Evolutionary conservation across 495 filamentous ascomycete species (phyloP), one percentile per base, ranked within the genome.

Genomic region (Hyaloscypha variabilis): DNA sequence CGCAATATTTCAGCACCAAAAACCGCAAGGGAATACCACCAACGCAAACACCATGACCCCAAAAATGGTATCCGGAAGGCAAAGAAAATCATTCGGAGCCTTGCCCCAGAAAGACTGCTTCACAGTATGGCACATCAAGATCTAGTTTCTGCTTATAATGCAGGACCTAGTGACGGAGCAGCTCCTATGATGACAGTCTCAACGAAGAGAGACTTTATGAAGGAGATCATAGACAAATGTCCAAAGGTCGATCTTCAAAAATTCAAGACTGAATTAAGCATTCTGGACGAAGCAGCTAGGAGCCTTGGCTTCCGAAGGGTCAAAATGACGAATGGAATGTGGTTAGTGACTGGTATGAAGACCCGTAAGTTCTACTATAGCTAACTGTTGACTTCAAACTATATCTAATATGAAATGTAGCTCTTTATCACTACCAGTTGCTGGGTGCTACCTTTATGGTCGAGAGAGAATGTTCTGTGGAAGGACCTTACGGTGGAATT

Each of bases 141-240:
- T 17, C 39, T 4, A 46, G 39, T 46, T 17, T 11, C 39, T 46
- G 39, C 39, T 17, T 46, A 46, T 46, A 46, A 46, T 46, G 39
- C 39, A 46, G 39, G 39, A 4, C 39, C 39, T 4, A 46, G 24
- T 52, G 5, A 62, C 23, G 28, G 59, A 28, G 23, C 59, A 62
- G 13, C 14, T 8, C 26, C 14, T 23, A 5, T 2, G 1, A 39
- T 58, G 14, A 17, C 17, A 13, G 21, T 29, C 24, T 50, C 11
- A 51, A 26, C 58, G 25, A 61, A 51, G 36, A 25, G 26, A 28
- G 58, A 25, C 24, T 30, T 49, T 13, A 19, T 61, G 4, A 25
- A 61, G 25, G 5, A 61, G 28, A 39, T 61, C 28, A 23, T 52
- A 10, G 8, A n/a, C n/a, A 49, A 23, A 8, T 61, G 58, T 29